phyloP scores from a whole-genome alignment of 495 filamentous ascomycete genomes.

The Lasiosphaeriaceae sp. region DNA sequence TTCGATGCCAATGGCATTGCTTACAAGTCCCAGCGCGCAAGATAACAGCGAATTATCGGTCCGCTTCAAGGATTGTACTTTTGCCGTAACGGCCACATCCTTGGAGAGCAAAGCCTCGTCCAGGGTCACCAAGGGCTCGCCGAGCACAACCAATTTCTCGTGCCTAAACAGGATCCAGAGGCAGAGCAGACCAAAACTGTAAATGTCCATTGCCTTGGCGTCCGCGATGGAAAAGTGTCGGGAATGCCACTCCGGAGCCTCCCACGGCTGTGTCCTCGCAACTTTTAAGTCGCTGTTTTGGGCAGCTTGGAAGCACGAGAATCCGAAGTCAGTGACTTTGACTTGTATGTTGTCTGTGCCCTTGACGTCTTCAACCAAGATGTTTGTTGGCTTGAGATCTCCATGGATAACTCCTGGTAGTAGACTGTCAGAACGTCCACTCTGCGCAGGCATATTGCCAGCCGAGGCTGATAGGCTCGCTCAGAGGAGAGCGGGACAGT shows the following conservation, averaged over 20 bases:
- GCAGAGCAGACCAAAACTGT: background rate
- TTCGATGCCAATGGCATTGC: background rate
- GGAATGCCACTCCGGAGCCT: background rate
- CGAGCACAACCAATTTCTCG: background rate
- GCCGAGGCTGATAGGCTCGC: background rate
- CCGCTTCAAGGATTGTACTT: background rate
- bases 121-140: background rate
- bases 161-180: background rate
- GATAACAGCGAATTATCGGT: background rate
- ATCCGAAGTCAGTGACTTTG: background rate
- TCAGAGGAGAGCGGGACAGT: background rate
- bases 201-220: background rate
- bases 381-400: background rate
- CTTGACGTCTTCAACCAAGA: background rate
- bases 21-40: background rate
- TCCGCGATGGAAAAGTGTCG: background rate
- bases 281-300: background rate
- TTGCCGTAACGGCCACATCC: background rate
- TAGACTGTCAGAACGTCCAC: background rate
- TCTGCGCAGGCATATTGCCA: background rate
- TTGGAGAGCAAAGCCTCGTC: background rate
- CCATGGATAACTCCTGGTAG: background rate
- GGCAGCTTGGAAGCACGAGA: background rate
- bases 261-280: background rate
- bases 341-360: background rate